Percentiles rank a stretch among this genome's conserved stretches.
Conservation (phyloP, 164 flowering plant genomes). For the Umbilicus rupestris region DNA sequence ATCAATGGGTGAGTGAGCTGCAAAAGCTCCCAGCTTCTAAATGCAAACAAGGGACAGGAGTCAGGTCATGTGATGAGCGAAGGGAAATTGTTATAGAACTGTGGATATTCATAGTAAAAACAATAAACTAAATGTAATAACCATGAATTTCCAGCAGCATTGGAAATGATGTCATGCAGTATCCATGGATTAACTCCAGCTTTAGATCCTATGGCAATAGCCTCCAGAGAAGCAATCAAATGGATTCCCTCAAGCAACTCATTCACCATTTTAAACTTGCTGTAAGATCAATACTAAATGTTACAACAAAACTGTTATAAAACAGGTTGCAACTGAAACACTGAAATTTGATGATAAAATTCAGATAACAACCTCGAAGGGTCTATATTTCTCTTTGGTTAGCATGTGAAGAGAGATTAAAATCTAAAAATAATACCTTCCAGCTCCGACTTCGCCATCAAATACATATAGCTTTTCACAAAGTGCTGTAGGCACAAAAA, state of each 20-base stretch:
- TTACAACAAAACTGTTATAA: neutral
- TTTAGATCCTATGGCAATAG: constrained; percentile 66
- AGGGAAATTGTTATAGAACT: neutral
- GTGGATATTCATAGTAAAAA: neutral
- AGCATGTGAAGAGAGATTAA: neutral
- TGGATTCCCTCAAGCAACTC: constrained; percentile 89
- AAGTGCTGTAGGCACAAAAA: constrained; percentile 55
- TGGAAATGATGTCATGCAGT: constrained; percentile 80
- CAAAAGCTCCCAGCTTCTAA: too few species aligned
- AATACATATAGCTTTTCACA: constrained; percentile 49
- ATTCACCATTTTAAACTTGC: constrained; percentile 70
- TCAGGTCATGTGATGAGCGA: too few species aligned
- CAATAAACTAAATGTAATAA: constrained; percentile 23
- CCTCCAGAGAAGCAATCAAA: constrained; percentile 78
- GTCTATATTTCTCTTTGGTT: neutral
- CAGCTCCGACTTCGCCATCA: constrained; percentile 72
- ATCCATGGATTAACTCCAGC: constrained; percentile 88
- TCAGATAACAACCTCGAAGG: neutral
- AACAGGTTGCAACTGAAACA: neutral
- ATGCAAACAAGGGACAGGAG: too few species aligned
- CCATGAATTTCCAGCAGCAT: constrained; percentile 99
- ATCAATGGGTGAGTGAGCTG: too few species aligned
- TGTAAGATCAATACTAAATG: constrained; percentile 26
- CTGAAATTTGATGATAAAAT: neutral
- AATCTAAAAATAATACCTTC: constrained; percentile 55